Evolutionary conservation across 495 filamentous ascomycete genomes (phyloP).

Genomic region (Penicillium lividum): DNA sequence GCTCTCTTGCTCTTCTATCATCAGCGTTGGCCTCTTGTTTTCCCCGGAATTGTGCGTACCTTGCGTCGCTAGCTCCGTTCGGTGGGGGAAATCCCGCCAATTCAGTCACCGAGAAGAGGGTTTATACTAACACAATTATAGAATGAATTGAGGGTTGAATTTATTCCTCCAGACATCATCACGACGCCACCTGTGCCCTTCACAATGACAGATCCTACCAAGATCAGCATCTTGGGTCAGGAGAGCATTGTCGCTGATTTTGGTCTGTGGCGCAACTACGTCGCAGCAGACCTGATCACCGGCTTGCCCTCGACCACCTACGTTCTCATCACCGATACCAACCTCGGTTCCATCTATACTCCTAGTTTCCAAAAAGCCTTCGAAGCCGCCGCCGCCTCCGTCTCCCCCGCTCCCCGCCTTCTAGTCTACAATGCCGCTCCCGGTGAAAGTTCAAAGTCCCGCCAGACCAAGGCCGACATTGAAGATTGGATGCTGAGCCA

Average conservation of each 20-base stretch:
- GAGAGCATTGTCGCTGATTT: conserved; percentile 92
- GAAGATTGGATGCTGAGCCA: conserved; percentile 97
- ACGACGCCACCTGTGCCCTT: conserved; percentile 7
- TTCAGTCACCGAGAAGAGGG: conserved; percentile 6
- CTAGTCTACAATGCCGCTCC: conserved; percentile 86
- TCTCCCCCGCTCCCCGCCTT: conserved; percentile 63
- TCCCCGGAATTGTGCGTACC: conserved; percentile 14
- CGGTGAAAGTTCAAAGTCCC: conserved; percentile 89
- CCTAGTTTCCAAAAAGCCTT: conserved; percentile 75
- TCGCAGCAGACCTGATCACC: conserved; percentile 77
- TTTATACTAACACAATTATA: conserved; percentile 22
- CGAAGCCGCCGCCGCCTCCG: conserved; percentile 49
- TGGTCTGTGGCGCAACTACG: conserved; percentile 80
- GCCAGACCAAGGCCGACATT: conserved; percentile 89
- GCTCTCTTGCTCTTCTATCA: not conserved
- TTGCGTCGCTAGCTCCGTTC: conserved; percentile 25
- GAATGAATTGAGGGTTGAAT: conserved; percentile 41
- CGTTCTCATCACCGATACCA: conserved; percentile 94
- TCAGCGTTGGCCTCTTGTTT: conserved; percentile 4
- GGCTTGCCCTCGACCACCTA: conserved; percentile 85
- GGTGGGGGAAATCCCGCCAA: conserved; percentile 21
- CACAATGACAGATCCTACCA: conserved; percentile 47
- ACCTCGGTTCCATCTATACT: conserved; percentile 79
- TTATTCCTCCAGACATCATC: conserved; percentile 6
- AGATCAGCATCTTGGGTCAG: conserved; percentile 59